A percentile compares a stretch with the other conserved stretches of the same genome.
Evolutionary conservation across 768 basidiomycete genomes (phyloP).

Genomic region (Baorangia bicolor): DNA sequence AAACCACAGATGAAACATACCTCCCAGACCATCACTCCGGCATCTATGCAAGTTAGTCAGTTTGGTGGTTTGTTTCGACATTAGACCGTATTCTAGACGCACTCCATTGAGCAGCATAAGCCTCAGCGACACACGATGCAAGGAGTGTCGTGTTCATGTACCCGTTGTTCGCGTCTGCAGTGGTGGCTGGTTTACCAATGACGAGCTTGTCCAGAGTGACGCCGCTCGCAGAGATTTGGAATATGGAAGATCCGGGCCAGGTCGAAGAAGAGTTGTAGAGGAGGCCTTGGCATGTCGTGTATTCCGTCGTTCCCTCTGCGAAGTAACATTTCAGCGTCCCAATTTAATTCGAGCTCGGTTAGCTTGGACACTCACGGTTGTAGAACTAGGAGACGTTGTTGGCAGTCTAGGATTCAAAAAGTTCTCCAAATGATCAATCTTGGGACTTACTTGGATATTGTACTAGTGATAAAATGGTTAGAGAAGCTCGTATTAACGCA

Average conservation of each 20-base stretch:
- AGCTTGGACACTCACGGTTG: slow-evolving; percentile 9
- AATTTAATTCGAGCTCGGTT: neutral
- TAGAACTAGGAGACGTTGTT: slow-evolving; percentile 11
- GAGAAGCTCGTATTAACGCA: neutral
- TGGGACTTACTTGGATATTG: neutral
- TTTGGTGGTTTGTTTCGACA: neutral
- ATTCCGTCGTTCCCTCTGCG: slow-evolving; percentile 37
- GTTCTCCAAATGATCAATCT: too few relatives aligned
- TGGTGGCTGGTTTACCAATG: slow-evolving; percentile 66
- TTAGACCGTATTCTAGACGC: neutral
- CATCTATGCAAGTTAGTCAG: slow-evolving; percentile 22
- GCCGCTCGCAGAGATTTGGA: slow-evolving; percentile 52
- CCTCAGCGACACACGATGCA: slow-evolving; percentile 57
- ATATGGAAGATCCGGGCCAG: slow-evolving; percentile 42
- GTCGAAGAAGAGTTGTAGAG: slow-evolving; percentile 37
- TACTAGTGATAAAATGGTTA: neutral
- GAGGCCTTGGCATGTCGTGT: slow-evolving; percentile 39
- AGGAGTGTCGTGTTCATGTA: slow-evolving; percentile 55
- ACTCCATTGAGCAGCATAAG: slow-evolving; percentile 18
- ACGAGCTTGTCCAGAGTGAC: slow-evolving; percentile 64
- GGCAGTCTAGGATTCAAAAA: neutral
- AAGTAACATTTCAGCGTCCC: neutral
- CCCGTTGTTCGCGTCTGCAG: slow-evolving; percentile 50
- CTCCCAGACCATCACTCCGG: slow-evolving; percentile 10
- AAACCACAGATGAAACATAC: slow-evolving; percentile 11